These are phyloP conservation scores for Cytospora mali DNA, from an alignment of 2,329 filamentous ascomycete genomes.

Conservation along the genomic window DNA sequence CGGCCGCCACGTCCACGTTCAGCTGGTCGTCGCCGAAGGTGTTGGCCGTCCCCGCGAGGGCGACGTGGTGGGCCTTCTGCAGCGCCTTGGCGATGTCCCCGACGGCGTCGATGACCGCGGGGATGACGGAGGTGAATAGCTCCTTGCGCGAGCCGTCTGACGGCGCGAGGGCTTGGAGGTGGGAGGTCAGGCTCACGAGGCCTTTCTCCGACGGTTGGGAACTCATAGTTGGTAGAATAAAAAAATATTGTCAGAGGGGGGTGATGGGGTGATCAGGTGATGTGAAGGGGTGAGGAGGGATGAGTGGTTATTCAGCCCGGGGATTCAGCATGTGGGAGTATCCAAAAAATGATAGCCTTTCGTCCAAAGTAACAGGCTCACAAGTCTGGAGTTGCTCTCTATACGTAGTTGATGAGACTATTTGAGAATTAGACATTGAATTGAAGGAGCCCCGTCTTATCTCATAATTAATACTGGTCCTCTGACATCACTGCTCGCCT, in stretches of 20 bases:
- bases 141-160: constrained; percentile 32
- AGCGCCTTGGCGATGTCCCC: constrained; percentile 49
- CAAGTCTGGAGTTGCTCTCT: neutral
- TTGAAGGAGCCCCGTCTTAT: neutral
- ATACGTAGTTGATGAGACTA: neutral
- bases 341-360: neutral
- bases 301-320: neutral
- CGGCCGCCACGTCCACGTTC: constrained; percentile 58
- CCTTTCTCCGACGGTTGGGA: neutral
- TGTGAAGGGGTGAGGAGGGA: neutral
- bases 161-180: constrained; percentile 33
- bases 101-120: constrained; percentile 49
- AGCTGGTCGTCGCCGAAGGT: constrained; percentile 62
- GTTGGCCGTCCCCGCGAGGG: constrained; percentile 54
- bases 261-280: neutral
- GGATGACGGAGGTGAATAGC: constrained; percentile 51
- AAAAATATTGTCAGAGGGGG: no score
- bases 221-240: constrained; percentile 1
- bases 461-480: neutral
- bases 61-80: constrained; percentile 48
- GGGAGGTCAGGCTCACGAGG: constrained; percentile 20
- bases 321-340: neutral
- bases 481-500: neutral
- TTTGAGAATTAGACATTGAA: neutral
- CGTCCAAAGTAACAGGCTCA: neutral